phyloP scores from a whole-genome alignment of 2,329 filamentous ascomycete genomes.

The Sodiomyces alkalinus region DNA sequence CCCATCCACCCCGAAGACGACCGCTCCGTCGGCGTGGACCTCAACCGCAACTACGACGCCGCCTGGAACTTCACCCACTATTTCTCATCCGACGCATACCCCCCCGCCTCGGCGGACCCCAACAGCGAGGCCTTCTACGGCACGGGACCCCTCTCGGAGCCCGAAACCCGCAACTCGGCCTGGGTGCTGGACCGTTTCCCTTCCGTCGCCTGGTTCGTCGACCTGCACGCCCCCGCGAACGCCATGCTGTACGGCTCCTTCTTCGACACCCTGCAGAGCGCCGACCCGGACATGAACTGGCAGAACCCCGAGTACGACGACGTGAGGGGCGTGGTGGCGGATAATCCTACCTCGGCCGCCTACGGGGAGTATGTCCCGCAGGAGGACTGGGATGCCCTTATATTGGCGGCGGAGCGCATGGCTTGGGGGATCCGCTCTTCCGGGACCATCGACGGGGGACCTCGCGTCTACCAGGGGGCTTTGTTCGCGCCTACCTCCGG shows the following conservation, averaged over 20 bases:
- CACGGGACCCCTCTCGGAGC: conserved; percentile 28
- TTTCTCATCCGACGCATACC: conserved; percentile 23
- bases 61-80: conserved; percentile 34
- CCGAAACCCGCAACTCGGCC: conserved; percentile 32
- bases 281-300: conserved; percentile 25
- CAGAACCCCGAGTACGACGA: conserved; percentile 28
- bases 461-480: no score
- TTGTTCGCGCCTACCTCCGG: neutral
- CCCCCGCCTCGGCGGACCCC: conserved; percentile 20
- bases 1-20: conserved; percentile 5
- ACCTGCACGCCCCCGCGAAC: conserved; percentile 32
- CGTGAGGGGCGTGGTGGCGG: conserved; percentile 23
- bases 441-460: no score
- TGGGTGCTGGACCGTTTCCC: conserved; percentile 29
- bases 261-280: conserved; percentile 28
- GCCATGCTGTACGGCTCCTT: conserved; percentile 34
- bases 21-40: conserved; percentile 28
- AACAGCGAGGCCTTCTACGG: conserved; percentile 27
- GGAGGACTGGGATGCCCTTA: neutral
- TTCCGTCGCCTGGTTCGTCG: conserved; percentile 33
- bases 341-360: conserved; percentile 7
- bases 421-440: no score
- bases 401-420: neutral
- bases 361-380: conserved; percentile 22
- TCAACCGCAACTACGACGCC: conserved; percentile 44